These are phyloP conservation scores for Typha latifolia DNA, from an alignment of 176 grass and related monocot genomes.

Conservation along the genomic window DNA sequence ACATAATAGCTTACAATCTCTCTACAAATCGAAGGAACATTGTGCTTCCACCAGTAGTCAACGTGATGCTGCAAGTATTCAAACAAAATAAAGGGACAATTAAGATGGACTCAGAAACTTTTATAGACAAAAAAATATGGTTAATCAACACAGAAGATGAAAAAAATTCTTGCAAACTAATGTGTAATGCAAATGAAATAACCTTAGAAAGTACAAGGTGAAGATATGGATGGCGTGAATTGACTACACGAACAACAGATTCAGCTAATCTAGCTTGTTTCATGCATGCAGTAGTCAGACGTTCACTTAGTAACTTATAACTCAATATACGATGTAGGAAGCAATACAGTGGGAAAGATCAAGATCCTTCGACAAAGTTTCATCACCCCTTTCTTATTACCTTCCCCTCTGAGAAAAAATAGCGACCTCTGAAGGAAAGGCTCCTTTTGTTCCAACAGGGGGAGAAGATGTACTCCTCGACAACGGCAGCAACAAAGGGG, in stretches of 20 bases:
- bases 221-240: constrained; percentile 59
- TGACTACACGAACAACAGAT: constrained; percentile 69
- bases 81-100: constrained; percentile 6
- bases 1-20: constrained; percentile 58
- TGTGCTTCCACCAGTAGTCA: constrained; percentile 85
- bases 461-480: too few relatives aligned
- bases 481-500: too few relatives aligned
- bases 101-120: constrained; percentile 2
- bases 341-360: too few relatives aligned
- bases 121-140: neutral
- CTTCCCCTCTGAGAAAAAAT: too few relatives aligned
- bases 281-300: constrained; percentile 47
- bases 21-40: constrained; percentile 67
- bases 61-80: constrained; percentile 63
- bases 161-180: neutral
- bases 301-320: neutral
- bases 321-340: neutral
- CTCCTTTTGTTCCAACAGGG: too few relatives aligned
- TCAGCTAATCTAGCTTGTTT: constrained; percentile 94
- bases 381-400: too few relatives aligned
- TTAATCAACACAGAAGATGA: neutral
- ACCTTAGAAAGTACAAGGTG: constrained; percentile 69
- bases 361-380: too few relatives aligned
- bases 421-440: too few relatives aligned
- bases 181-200: constrained; percentile 14